Conservation (phyloP, 768 basidiomycete genomes). For the Harrya chromipes region DNA sequence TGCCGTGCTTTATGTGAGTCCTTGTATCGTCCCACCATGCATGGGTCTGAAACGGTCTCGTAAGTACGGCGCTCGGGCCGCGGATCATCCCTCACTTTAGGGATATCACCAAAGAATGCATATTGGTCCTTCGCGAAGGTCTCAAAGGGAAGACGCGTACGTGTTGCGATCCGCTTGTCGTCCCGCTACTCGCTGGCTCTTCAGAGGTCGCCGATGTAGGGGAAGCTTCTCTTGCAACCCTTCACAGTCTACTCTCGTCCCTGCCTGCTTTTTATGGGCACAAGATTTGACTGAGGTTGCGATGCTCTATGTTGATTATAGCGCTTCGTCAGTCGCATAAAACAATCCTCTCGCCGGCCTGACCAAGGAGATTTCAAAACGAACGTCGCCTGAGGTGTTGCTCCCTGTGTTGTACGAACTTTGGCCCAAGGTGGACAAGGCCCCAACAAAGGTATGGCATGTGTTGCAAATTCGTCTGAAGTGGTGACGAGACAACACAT, state of each 20-base stretch:
- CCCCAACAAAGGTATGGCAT: conserved; percentile 36
- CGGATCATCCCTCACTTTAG: conserved; percentile 85
- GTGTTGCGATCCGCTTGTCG: conserved; percentile 24
- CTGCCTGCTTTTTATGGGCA: conserved; percentile 82
- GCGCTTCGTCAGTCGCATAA: conserved; percentile 6
- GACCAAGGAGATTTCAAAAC: conserved; percentile 67
- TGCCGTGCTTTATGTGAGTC: conserved; percentile 62
- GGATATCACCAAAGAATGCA: conserved; percentile 59
- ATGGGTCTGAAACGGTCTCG: conserved; percentile 3
- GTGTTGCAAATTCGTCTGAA: background rate
- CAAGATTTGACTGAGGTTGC: conserved; percentile 56
- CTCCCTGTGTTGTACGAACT: conserved; percentile 60
- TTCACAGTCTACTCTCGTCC: conserved; percentile 67
- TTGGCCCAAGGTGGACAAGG: conserved; percentile 44
- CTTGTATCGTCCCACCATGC: background rate
- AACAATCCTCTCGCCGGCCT: conserved; percentile 39
- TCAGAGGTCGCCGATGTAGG: conserved; percentile 33
- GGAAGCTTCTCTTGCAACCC: conserved; percentile 39
- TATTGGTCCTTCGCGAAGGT: conserved; percentile 44
- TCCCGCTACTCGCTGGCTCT: background rate
- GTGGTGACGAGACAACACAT: background rate
- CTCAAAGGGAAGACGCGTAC: conserved; percentile 28
- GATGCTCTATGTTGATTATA: conserved; percentile 51
- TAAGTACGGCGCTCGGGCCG: conserved; percentile 77
- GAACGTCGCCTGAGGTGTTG: conserved; percentile 61